Evolutionary conservation across 2,329 filamentous ascomycete genomes (phyloP), one percentile per base, ranked within the genome.

Genomic region (Pyrenochaeta sp.): DNA sequence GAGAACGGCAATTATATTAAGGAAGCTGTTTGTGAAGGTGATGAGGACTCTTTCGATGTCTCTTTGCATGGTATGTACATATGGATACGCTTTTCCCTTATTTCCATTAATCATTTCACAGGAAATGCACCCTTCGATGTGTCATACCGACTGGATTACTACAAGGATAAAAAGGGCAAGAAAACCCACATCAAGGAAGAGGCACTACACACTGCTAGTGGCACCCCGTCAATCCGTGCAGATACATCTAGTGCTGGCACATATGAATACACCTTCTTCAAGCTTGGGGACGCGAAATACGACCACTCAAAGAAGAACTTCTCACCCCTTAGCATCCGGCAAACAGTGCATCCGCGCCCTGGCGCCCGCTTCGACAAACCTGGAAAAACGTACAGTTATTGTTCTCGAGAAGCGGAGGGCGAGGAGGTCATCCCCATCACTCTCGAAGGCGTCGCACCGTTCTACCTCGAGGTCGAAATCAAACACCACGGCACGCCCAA

Each of bases 311-410:
- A 83, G 56, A 83, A 80, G 63, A 85, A 85, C 61, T 88, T 89
- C 67, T 80, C 82, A 17, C 85, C 89, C 4, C 74, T 97, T 30
- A 81, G 85, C 11, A 81, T 99, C 29, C 86, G 90, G 63, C 95
- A 99, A 75, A 89, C 84, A 20, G 92, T 99, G 44, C 90, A 97
- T 68, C 84, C 91, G 12, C 90, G 90, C 53, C 95, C 95, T 1
- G 86, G 88, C 2, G 95, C 93, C 3, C 82, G 84, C 4, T 99
- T 99, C 71, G 83, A 85, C 53, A 91, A 91, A 62, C 91, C 93
- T 2, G 93, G 93, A 14, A 95, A 95, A 75, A 93, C 91, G 0
- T 97, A 97, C 81, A 96, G 95, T 73, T 97, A 94, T 77, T 99
- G 95, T 78, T 89, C 92, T 73, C 88, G 92, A 42, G 91, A 97